phyloP scores from a whole-genome alignment of 257 asterid genomes.

The Rauvolfia tetraphylla region DNA sequence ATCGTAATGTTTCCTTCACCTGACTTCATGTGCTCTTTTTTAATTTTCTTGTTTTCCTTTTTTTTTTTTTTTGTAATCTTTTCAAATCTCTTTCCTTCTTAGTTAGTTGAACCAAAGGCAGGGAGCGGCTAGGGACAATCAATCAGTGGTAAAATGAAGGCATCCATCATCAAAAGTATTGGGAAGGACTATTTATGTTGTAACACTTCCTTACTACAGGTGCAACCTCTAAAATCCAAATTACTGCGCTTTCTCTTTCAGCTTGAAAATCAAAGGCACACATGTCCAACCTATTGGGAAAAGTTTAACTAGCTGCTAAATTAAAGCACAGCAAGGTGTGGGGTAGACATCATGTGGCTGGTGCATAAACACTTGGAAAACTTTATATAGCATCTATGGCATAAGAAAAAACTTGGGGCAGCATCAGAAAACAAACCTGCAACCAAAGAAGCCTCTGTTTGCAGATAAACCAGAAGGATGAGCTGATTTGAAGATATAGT shows the following conservation, averaged over 20 bases:
- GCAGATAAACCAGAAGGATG: constrained; percentile 99
- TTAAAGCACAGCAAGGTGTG: not conserved
- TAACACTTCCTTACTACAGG: not conserved
- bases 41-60: too few relatives aligned
- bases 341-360: not conserved
- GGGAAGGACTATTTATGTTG: not conserved
- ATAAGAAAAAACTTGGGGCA: not conserved
- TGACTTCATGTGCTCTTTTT: too few relatives aligned
- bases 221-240: not conserved
- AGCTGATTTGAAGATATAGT: constrained; percentile 75
- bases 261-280: not conserved
- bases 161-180: not conserved
- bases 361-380: not conserved
- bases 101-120: too few relatives aligned
- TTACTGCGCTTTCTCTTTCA: not conserved
- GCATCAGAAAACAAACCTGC: constrained; percentile 51
- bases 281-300: not conserved
- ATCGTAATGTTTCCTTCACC: too few relatives aligned
- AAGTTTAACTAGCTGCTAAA: not conserved
- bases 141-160: not conserved
- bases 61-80: too few relatives aligned
- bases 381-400: not conserved
- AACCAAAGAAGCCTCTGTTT: constrained; percentile 92
- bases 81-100: too few relatives aligned
- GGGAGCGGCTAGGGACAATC: not conserved